Conservation (phyloP, 2,329 filamentous ascomycete species). For the Curvularia lunata region DNA sequence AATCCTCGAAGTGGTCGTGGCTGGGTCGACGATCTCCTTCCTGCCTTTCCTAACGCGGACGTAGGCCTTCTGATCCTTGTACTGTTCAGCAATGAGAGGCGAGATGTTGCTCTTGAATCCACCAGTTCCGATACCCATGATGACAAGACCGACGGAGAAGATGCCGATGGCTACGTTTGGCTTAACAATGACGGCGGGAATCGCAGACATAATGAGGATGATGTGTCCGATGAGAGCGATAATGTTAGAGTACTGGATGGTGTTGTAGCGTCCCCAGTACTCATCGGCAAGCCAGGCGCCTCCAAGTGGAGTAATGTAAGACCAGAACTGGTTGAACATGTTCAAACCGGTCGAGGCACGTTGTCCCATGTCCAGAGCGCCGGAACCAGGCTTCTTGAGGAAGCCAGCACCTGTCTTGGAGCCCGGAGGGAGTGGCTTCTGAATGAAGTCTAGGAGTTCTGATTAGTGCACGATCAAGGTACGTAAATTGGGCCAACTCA, state of each 20-base stretch:
- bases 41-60: slow-evolving; percentile 48
- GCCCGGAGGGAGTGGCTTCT: slow-evolving; percentile 40
- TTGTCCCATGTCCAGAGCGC: slow-evolving; percentile 63
- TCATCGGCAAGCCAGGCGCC: slow-evolving; percentile 66
- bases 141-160: slow-evolving; percentile 63
- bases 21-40: slow-evolving; percentile 69
- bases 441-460: slow-evolving; percentile 46
- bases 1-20: slow-evolving; percentile 70
- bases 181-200: slow-evolving; percentile 59
- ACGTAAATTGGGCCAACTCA: slow-evolving; percentile 15
- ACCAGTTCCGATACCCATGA: slow-evolving; percentile 71
- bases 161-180: slow-evolving; percentile 59
- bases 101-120: slow-evolving; percentile 72
- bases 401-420: slow-evolving; percentile 47
- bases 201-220: slow-evolving; percentile 62
- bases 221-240: slow-evolving; percentile 65
- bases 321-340: slow-evolving; percentile 63
- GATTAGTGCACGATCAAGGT: neutral
- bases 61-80: slow-evolving; percentile 40
- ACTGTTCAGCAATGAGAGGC: slow-evolving; percentile 66
- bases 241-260: slow-evolving; percentile 62
- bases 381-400: slow-evolving; percentile 41
- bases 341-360: slow-evolving; percentile 60
- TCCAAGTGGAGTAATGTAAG: slow-evolving; percentile 63
- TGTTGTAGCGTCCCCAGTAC: slow-evolving; percentile 66